A percentile compares a stretch with the other conserved stretches of the same genome.
phyloP scores from a whole-genome alignment of 1,139 yeast genomes.

The Lodderomyces beijingensis region DNA sequence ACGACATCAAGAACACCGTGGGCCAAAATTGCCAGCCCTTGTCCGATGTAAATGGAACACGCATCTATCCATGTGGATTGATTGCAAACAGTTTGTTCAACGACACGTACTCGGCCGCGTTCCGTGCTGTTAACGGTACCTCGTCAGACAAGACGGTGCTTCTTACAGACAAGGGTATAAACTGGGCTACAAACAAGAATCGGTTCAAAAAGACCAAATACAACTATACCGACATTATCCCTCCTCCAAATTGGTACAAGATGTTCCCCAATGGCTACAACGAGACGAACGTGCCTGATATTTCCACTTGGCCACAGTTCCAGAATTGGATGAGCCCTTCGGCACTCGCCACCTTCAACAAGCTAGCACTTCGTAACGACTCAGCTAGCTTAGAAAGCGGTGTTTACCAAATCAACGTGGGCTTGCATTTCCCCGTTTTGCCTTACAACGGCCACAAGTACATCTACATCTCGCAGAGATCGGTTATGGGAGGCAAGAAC shows the following conservation, averaged over 20 bases:
- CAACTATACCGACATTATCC: constrained; percentile 55
- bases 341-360: constrained; percentile 81
- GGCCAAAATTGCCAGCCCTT: constrained; percentile 92
- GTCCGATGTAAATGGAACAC: constrained; percentile 50
- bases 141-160: constrained; percentile 31
- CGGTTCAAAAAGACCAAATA: constrained; percentile 60
- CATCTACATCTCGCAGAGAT: constrained; percentile 74
- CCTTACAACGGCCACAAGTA: constrained; percentile 81
- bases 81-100: constrained; percentile 75
- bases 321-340: constrained; percentile 99
- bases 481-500: constrained; percentile 89
- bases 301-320: constrained; percentile 60
- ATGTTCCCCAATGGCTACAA: constrained; percentile 69
- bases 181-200: constrained; percentile 62
- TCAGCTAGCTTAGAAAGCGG: constrained; percentile 58
- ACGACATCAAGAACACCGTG: constrained; percentile 56
- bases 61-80: constrained; percentile 71
- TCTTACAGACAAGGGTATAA: constrained; percentile 54
- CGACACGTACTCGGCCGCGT: constrained; percentile 53
- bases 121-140: constrained; percentile 35
- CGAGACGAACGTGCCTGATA: constrained; percentile 56
- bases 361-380: constrained; percentile 78
- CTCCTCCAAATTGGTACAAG: constrained; percentile 74
- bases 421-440: constrained; percentile 83
- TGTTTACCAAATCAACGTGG: constrained; percentile 65